A percentile compares a stretch with the other conserved stretches of the same genome.
phyloP scores from a whole-genome alignment of 2,329 filamentous ascomycete species.

The Immersiporthe knoxdaviesiana region DNA sequence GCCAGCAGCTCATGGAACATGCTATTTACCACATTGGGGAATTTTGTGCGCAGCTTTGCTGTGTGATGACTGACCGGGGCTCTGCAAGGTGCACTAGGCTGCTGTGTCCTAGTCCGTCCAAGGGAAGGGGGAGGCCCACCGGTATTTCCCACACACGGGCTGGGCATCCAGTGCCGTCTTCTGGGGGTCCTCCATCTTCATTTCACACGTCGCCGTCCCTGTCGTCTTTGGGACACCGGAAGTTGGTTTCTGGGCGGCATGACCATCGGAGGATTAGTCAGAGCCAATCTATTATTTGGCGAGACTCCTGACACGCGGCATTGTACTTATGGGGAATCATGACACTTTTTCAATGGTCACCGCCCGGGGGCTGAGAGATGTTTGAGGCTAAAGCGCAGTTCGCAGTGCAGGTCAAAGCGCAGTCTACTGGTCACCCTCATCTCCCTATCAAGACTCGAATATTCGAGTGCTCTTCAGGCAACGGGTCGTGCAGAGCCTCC shows the following conservation, averaged over 20 bases:
- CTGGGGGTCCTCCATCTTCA: not conserved
- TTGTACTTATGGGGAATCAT: not conserved
- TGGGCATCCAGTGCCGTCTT: not conserved
- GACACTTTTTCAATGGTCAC: not conserved
- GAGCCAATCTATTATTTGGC: not conserved
- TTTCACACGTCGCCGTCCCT: not conserved
- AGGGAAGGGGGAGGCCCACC: not conserved
- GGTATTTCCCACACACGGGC: not conserved
- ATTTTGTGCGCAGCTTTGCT: not conserved
- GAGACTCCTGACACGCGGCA: not conserved
- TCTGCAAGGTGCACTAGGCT: not conserved
- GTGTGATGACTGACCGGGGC: not conserved
- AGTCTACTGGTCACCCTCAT: not conserved
- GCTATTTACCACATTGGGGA: not conserved
- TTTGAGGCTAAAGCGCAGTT: not conserved
- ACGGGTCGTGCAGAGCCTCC: not conserved
- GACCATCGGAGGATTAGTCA: conserved; percentile 6
- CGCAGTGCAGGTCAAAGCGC: not conserved
- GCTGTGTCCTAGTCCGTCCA: not conserved
- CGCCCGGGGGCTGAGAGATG: not conserved
- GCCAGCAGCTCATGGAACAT: not conserved
- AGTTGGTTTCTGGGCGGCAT: not conserved
- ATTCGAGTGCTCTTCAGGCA: not conserved
- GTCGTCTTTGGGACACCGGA: not conserved
- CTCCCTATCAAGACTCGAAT: not conserved